Evolutionary conservation across 495 filamentous ascomycete species (phyloP).

Genomic region (Rostrohypoxylon terebratum): DNA sequence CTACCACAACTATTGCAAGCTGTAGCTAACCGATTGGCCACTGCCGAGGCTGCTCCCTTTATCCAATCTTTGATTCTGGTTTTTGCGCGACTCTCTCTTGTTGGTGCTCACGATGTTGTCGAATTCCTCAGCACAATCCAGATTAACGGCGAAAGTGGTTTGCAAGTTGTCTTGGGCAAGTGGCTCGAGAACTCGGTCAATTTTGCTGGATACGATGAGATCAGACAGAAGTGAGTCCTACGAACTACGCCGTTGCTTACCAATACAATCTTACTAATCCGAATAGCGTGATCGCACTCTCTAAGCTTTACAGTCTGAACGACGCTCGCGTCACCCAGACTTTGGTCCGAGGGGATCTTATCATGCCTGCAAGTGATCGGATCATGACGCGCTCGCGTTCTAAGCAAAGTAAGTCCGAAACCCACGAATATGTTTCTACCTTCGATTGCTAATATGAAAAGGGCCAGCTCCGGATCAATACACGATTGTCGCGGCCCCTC

Average conservation of each 20-base stretch:
- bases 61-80: constrained; percentile 93
- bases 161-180: constrained; percentile 89
- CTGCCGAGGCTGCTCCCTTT: constrained; percentile 82
- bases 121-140: constrained; percentile 88
- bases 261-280: constrained; percentile 52
- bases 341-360: constrained; percentile 89
- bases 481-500: constrained; percentile 84
- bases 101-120: constrained; percentile 87
- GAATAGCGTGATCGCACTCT: constrained; percentile 84
- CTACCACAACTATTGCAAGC: constrained; percentile 89
- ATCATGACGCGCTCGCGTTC: constrained; percentile 94
- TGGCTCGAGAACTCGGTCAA: constrained; percentile 97
- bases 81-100: constrained; percentile 88
- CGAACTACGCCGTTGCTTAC: background rate
- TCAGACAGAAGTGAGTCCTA: constrained; percentile 82
- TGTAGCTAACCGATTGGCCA: constrained; percentile 86
- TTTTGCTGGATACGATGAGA: constrained; percentile 97
- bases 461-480: constrained; percentile 82
- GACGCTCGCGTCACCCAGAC: constrained; percentile 84
- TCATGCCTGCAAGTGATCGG: constrained; percentile 80
- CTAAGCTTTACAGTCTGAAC: constrained; percentile 86
- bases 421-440: background rate
- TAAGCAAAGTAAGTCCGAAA: constrained; percentile 68
- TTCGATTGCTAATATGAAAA: constrained; percentile 31
- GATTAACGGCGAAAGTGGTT: constrained; percentile 77